Percentiles rank a stretch among this genome's conserved stretches.
phyloP scores from a whole-genome alignment of 2,329 filamentous ascomycete genomes.

The Alternaria sp. region DNA sequence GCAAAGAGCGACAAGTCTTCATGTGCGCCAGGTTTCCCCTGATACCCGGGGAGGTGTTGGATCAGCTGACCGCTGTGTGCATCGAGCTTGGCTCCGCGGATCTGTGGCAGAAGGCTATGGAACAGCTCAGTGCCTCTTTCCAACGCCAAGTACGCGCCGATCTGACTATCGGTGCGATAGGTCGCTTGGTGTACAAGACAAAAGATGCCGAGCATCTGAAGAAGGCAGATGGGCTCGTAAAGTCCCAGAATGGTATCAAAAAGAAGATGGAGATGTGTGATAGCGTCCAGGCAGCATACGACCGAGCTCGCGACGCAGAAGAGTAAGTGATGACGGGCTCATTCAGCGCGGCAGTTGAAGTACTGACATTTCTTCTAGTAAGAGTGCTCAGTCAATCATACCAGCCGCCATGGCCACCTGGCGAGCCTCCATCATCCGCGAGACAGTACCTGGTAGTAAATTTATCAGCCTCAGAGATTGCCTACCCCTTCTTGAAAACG shows the following conservation, averaged over 20 bases:
- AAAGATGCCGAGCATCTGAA: not conserved
- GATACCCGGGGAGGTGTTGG: not conserved
- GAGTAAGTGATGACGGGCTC: not conserved
- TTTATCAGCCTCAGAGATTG: not conserved
- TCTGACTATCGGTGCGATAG: not conserved
- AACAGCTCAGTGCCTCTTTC: not conserved
- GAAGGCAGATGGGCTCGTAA: not conserved
- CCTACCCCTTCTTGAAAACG: not conserved
- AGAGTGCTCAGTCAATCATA: not conserved
- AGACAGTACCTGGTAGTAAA: accelerated
- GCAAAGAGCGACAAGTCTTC: accelerated
- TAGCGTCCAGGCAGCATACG: not conserved
- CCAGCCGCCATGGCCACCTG: not conserved
- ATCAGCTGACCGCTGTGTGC: not conserved
- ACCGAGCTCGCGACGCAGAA: not conserved
- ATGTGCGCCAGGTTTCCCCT: not conserved
- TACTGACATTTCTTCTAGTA: accelerated
- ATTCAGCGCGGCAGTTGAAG: not conserved
- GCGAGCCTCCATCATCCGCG: not conserved
- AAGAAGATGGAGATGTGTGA: not conserved
- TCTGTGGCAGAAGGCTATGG: not conserved
- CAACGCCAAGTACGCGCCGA: not conserved
- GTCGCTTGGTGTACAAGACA: not conserved
- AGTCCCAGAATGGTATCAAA: not conserved
- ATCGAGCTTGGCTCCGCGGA: not conserved